Percentiles rank a stretch among this genome's conserved stretches.
Evolutionary conservation across 1,284 basidiomycete genomes (phyloP).

Genomic region (Ustilago nuda): DNA sequence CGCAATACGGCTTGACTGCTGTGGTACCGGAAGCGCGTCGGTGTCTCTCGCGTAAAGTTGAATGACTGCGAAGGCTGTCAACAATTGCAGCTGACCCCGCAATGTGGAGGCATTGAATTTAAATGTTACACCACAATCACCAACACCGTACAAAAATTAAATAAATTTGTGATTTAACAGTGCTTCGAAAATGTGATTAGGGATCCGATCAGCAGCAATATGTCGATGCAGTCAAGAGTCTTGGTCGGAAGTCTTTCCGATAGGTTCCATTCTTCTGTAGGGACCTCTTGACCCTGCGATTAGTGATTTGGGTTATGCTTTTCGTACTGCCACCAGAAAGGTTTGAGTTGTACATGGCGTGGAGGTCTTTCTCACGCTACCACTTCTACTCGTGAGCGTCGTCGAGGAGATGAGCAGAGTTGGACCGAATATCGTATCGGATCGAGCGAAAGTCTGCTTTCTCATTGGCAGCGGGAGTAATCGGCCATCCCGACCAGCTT

Average conservation of each 20-base stretch:
- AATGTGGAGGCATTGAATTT: slow-evolving; percentile 4
- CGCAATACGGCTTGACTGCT: neutral
- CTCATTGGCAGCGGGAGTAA: too few species aligned
- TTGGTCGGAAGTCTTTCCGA: too few species aligned
- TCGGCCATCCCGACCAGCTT: neutral
- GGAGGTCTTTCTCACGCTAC: too few species aligned
- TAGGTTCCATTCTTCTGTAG: too few species aligned
- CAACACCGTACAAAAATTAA: neutral
- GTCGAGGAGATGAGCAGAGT: neutral
- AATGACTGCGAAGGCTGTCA: neutral
- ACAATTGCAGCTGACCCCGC: neutral
- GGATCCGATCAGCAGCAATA: neutral
- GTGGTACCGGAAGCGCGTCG: neutral
- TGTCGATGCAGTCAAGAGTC: neutral
- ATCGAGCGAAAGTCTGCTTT: too few species aligned
- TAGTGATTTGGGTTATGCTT: too few species aligned
- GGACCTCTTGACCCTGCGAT: too few species aligned
- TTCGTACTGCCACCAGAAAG: too few species aligned
- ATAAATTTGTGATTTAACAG: too few species aligned
- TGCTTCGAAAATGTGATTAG: neutral
- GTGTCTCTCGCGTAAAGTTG: slow-evolving; percentile 25
- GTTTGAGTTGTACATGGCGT: too few species aligned
- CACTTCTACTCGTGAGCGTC: too few species aligned
- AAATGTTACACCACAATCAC: slow-evolving; percentile 6
- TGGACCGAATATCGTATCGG: too few species aligned